Conservation (phyloP, 2,329 filamentous ascomycete genomes). For the Aschersonia sp. region DNA sequence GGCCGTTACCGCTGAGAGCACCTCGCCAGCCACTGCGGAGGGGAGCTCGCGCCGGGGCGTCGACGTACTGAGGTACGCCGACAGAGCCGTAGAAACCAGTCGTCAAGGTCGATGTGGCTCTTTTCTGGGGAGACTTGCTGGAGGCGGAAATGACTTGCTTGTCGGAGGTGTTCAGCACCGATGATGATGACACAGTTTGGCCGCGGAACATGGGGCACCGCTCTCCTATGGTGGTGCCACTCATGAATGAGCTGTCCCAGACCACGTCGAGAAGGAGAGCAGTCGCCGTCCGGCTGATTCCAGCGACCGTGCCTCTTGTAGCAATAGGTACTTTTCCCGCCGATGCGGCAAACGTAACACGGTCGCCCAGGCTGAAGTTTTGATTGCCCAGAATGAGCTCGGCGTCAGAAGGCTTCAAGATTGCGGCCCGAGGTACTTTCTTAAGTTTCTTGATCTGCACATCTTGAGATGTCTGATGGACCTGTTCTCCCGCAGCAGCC, state of each 20-base stretch:
- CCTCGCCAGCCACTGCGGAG: conserved; percentile 44
- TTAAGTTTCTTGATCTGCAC: conserved; percentile 55
- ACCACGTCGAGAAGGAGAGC: conserved; percentile 78
- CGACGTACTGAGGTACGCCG: conserved; percentile 47
- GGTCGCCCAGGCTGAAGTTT: conserved; percentile 70
- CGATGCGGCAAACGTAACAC: conserved; percentile 83
- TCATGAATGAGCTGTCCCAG: conserved; percentile 94
- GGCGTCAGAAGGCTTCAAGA: conserved; percentile 91
- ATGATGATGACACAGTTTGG: conserved; percentile 77
- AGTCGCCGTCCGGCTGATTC: conserved; percentile 76
- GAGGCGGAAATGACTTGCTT: conserved; percentile 65
- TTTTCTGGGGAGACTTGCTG: conserved; percentile 33
- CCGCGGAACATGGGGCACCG: conserved; percentile 88
- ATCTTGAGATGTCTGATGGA: conserved; percentile 34
- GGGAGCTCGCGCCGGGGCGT: conserved; percentile 39
- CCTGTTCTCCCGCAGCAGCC: conserved; percentile 58
- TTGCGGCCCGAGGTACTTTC: conserved; percentile 70
- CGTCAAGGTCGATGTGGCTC: conserved; percentile 32
- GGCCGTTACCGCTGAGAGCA: conserved; percentile 31
- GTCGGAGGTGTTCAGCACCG: conserved; percentile 75
- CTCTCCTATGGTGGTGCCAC: conserved; percentile 79
- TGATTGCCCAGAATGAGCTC: conserved; percentile 84
- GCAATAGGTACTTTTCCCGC: conserved; percentile 92
- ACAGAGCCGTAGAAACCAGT: conserved; percentile 39
- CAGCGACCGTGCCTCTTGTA: conserved; percentile 83